phyloP scores from a whole-genome alignment of 805 yeast species.

The Candida krabiensis region DNA sequence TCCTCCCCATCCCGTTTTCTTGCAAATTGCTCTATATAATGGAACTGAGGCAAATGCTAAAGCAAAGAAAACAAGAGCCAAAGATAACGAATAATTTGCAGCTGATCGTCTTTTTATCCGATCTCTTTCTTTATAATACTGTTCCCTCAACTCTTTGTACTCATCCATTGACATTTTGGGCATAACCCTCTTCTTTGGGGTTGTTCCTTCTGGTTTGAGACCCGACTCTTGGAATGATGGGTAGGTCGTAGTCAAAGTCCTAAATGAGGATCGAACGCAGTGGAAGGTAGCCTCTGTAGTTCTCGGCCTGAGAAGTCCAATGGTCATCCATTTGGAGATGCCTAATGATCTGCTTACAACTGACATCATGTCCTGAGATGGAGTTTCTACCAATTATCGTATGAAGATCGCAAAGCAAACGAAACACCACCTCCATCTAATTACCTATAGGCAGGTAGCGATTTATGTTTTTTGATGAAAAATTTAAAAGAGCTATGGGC shows the following conservation, averaged over 20 bases:
- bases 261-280: neutral
- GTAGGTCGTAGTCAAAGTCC: neutral
- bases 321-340: too few relatives aligned
- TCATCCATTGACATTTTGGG: slow-evolving; percentile 35
- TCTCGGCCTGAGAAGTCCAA: too few relatives aligned
- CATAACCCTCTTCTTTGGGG: slow-evolving; percentile 16
- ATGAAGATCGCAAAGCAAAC: too few relatives aligned
- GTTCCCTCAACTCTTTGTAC: slow-evolving; percentile 27
- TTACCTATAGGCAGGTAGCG: too few relatives aligned
- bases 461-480: too few relatives aligned
- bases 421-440: too few relatives aligned
- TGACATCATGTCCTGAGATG: too few relatives aligned
- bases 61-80: slow-evolving; percentile 69
- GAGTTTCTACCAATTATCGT: too few relatives aligned
- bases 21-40: slow-evolving; percentile 85
- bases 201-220: slow-evolving; percentile 1
- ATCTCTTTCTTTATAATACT: slow-evolving; percentile 27
- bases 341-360: too few relatives aligned
- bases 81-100: slow-evolving; percentile 65
- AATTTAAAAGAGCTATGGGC: too few relatives aligned
- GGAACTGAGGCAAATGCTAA: slow-evolving; percentile 92
- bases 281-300: too few relatives aligned
- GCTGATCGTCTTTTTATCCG: slow-evolving; percentile 49
- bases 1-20: slow-evolving; percentile 95
- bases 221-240: slow-evolving; percentile 2